These are phyloP conservation scores for Apiospora kogelbergensis DNA, from an alignment of 2,329 filamentous ascomycete genomes.

Conservation along the genomic window DNA sequence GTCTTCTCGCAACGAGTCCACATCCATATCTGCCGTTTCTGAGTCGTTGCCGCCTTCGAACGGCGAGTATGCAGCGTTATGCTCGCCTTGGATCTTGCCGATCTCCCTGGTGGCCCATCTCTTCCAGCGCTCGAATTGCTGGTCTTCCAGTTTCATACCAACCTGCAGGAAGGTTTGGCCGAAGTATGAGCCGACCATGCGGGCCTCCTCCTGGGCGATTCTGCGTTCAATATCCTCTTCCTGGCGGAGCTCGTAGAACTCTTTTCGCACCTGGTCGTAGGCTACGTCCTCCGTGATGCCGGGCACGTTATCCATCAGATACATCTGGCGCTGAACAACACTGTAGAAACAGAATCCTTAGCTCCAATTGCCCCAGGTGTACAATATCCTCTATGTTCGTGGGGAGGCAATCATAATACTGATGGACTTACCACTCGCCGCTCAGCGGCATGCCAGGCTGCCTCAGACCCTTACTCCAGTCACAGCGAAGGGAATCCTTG, in stretches of 20 bases:
- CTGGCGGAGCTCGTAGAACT: conserved; percentile 86
- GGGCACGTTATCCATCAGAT: conserved; percentile 68
- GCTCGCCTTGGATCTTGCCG: conserved; percentile 22
- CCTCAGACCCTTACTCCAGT: conserved; percentile 75
- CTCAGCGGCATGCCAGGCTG: conserved; percentile 76
- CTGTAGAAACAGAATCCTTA: conserved; percentile 43
- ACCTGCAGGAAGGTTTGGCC: conserved; percentile 74
- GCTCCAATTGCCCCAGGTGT: conserved; percentile 7
- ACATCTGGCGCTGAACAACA: conserved; percentile 89
- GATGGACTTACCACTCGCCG: conserved; percentile 74
- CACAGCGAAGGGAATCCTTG: conserved; percentile 70
- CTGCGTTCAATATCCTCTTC: conserved; percentile 79
- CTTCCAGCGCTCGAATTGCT: conserved; percentile 81
- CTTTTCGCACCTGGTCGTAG: conserved; percentile 83
- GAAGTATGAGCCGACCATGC: conserved; percentile 84
- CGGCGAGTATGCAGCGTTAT: conserved; percentile 16
- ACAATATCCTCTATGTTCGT: not conserved
- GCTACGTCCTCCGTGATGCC: conserved; percentile 64
- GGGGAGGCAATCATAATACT: not conserved
- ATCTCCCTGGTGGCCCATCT: conserved; percentile 31
- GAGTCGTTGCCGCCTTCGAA: conserved; percentile 21
- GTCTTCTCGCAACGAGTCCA: conserved; percentile 13
- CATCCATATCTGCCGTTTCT: conserved; percentile 4
- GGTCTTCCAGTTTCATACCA: conserved; percentile 79
- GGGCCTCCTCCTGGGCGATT: conserved; percentile 84